phyloP scores from a whole-genome alignment of 225 moss, liverwort and hornwort genomes.

The Antitrichia curtipendula region DNA sequence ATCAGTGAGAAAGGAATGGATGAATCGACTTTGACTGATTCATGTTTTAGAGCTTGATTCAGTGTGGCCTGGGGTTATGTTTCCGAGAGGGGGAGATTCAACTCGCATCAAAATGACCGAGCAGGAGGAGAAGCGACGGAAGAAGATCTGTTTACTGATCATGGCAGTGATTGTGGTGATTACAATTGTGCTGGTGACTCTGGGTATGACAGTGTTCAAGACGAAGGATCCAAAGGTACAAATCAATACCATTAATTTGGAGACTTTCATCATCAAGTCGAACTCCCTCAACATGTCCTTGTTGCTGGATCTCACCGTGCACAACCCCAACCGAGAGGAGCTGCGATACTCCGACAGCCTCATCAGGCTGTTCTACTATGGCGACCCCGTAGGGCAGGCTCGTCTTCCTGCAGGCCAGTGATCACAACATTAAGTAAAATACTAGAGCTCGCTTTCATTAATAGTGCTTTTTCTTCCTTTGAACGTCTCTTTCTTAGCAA shows the following conservation, averaged over 20 bases:
- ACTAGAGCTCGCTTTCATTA: not conserved
- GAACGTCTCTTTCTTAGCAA: not conserved
- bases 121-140: not conserved
- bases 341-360: conserved; percentile 3
- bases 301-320: conserved; percentile 11
- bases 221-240: conserved; percentile 13
- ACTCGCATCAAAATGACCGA: not conserved
- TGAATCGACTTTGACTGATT: not conserved
- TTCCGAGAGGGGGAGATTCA: not conserved
- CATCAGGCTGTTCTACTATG: conserved; percentile 20
- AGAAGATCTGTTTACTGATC: not conserved
- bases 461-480: not conserved
- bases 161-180: conserved; percentile 4
- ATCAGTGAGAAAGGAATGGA: not conserved
- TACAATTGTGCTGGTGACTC: conserved; percentile 2
- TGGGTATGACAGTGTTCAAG: conserved; percentile 24
- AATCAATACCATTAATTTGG: conserved; percentile 8
- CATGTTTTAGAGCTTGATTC: not conserved
- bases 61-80: not conserved
- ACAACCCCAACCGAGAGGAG: conserved; percentile 28
- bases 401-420: conserved; percentile 2
- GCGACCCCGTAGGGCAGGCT: conserved; percentile 20
- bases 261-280: conserved; percentile 8
- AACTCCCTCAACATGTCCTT: conserved; percentile 14
- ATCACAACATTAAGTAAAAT: not conserved